phyloP scores from a whole-genome alignment of 352 stramenopile genomes.

The Globisporangium takayamanum region DNA sequence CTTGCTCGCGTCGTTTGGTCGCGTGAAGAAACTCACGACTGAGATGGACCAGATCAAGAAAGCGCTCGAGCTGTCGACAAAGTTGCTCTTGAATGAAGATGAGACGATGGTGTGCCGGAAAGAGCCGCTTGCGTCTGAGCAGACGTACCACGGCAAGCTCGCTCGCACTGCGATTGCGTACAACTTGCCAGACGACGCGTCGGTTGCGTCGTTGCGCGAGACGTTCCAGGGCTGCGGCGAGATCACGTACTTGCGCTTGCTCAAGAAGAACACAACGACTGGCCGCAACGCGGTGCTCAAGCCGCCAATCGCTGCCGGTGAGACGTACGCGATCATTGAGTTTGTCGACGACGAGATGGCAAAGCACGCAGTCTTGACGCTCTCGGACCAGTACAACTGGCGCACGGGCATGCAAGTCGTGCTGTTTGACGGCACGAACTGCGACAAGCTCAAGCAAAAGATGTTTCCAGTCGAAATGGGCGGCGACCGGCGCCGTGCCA shows the following conservation, averaged over 20 bases:
- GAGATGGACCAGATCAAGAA: conserved; percentile 81
- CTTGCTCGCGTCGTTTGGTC: conserved; percentile 73
- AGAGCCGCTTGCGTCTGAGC: conserved; percentile 65
- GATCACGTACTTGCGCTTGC: conserved; percentile 78
- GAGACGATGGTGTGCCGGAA: conserved; percentile 84
- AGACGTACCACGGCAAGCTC: conserved; percentile 84
- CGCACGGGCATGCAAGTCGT: conserved; percentile 84
- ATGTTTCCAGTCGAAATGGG: conserved; percentile 83
- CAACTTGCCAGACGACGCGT: conserved; percentile 81
- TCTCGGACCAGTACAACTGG: conserved; percentile 87
- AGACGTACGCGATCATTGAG: conserved; percentile 88
- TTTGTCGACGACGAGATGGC: conserved; percentile 86
- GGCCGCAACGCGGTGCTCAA: conserved; percentile 85
- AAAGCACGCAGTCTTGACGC: conserved; percentile 82
- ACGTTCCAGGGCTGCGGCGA: conserved; percentile 80
- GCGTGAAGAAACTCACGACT: conserved; percentile 83
- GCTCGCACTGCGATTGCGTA: conserved; percentile 83
- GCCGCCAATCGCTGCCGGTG: conserved; percentile 76
- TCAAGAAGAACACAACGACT: conserved; percentile 87
- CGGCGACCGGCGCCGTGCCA: conserved; percentile 65
- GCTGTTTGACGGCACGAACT: conserved; percentile 86
- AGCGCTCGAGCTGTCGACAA: conserved; percentile 77
- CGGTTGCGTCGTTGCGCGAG: conserved; percentile 76
- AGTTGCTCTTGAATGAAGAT: conserved; percentile 78
- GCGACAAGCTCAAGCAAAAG: conserved; percentile 85